phyloP scores from a whole-genome alignment of 108 stramenopile genomes.

The Chaetoceros muelleri region DNA sequence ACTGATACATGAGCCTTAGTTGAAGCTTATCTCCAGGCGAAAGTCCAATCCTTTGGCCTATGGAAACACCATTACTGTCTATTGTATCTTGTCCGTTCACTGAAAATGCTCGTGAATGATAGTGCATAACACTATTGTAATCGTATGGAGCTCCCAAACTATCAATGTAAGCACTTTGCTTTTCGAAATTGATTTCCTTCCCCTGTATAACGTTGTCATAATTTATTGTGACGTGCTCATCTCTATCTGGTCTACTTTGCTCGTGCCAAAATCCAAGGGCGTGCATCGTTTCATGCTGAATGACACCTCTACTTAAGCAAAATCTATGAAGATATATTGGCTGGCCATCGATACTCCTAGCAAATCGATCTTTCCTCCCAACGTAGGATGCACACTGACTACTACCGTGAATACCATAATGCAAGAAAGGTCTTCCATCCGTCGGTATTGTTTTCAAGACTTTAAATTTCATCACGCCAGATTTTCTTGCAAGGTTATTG shows the following conservation, averaged over 20 bases:
- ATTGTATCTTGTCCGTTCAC: neutral
- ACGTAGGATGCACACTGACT: too few relatives aligned
- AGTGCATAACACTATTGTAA: slow-evolving; percentile 38
- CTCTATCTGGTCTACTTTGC: slow-evolving; percentile 36
- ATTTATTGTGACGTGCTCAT: slow-evolving; percentile 21
- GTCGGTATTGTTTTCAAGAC: too few relatives aligned
- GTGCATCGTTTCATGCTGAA: slow-evolving; percentile 32
- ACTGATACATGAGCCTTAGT: neutral
- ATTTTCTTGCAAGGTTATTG: too few relatives aligned
- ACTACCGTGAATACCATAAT: too few relatives aligned
- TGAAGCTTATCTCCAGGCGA: neutral
- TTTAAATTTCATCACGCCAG: too few relatives aligned
- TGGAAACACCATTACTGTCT: neutral
- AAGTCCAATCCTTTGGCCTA: neutral
- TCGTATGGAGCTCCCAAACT: slow-evolving; percentile 28
- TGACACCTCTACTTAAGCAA: neutral
- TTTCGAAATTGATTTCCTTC: slow-evolving; percentile 16
- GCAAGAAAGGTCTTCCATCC: too few relatives aligned
- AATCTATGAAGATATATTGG: too few relatives aligned
- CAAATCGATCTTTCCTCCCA: too few relatives aligned
- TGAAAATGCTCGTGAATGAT: slow-evolving; percentile 19
- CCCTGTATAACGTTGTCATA: slow-evolving; percentile 15
- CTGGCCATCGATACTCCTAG: too few relatives aligned
- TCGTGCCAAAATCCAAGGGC: slow-evolving; percentile 48
- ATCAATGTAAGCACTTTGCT: slow-evolving; percentile 8